Conservation (phyloP, 257 asterid species). For the Orobanche coerulescens region DNA sequence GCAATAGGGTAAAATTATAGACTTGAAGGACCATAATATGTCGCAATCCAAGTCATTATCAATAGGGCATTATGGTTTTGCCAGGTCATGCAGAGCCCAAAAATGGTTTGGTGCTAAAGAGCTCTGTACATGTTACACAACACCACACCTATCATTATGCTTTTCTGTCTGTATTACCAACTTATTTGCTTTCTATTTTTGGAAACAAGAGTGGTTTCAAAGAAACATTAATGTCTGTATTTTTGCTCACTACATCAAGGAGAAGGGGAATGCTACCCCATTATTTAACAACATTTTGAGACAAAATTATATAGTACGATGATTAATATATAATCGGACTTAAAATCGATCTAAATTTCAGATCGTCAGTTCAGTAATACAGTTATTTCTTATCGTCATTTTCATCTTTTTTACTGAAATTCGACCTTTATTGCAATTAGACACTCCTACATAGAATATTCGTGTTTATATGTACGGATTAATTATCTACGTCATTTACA, state of each 20-base stretch:
- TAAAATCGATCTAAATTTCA: no score
- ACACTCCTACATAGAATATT: no score
- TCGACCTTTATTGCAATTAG: no score
- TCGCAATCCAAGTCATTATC: constrained; percentile 32
- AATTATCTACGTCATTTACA: no score
- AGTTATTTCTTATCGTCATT: no score
- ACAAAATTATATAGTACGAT: background rate
- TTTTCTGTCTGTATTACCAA: background rate
- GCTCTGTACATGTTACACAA: constrained; percentile 6
- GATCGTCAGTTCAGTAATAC: no score
- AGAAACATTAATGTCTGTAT: background rate
- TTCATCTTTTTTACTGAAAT: no score
- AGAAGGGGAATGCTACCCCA: constrained; percentile 5
- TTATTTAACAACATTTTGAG: background rate
- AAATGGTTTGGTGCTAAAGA: constrained; percentile 23
- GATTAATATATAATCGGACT: no score
- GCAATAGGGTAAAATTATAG: background rate
- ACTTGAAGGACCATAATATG: constrained; percentile 25
- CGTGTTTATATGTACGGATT: no score
- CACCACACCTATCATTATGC: constrained; percentile 16
- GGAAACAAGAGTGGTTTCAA: constrained; percentile 4
- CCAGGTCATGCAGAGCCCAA: constrained; percentile 22
- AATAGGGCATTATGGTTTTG: constrained; percentile 27
- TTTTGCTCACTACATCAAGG: background rate
- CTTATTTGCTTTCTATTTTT: constrained; percentile 11